Percentiles rank a stretch among this genome's conserved stretches.
phyloP scores from a whole-genome alignment of 2,329 filamentous ascomycete species.

The Aspergillus aculeatinus region DNA sequence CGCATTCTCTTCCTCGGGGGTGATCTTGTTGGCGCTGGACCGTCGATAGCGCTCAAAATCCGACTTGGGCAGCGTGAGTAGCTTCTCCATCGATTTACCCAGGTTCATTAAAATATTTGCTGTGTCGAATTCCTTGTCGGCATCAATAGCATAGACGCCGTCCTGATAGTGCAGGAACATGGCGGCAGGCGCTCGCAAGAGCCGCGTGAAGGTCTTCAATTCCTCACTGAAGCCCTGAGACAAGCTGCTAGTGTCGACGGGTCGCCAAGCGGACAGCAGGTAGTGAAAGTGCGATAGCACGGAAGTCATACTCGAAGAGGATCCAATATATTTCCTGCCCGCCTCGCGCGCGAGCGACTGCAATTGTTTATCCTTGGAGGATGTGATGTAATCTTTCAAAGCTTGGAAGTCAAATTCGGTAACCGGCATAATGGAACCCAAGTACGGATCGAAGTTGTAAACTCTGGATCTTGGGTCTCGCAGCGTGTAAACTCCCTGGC shows the following conservation, averaged over 20 bases:
- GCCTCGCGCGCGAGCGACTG: conserved; percentile 65
- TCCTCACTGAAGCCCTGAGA: conserved; percentile 66
- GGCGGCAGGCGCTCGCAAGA: conserved; percentile 72
- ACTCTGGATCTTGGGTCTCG: conserved; percentile 85
- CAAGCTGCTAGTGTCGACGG: conserved; percentile 64
- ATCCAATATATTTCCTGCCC: conserved; percentile 81
- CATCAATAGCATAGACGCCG: conserved; percentile 89
- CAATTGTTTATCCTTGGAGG: conserved; percentile 76
- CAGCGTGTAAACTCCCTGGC: conserved; percentile 81
- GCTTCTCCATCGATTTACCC: conserved; percentile 94
- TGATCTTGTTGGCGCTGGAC: conserved; percentile 64
- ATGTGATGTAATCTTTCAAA: conserved; percentile 83
- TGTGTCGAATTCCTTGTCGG: conserved; percentile 85
- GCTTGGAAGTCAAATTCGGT: conserved; percentile 89
- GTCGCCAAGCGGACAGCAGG: conserved; percentile 79
- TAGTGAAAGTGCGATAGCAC: conserved; percentile 89
- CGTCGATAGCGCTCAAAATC: conserved; percentile 84
- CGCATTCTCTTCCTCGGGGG: conserved; percentile 65
- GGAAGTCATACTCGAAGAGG: conserved; percentile 93
- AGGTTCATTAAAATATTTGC: conserved; percentile 87
- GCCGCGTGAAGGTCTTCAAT: conserved; percentile 65
- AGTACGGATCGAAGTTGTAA: conserved; percentile 95
- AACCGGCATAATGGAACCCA: conserved; percentile 89
- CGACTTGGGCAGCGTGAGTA: conserved; percentile 77
- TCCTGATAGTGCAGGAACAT: conserved; percentile 80